Evolutionary conservation across 2,329 filamentous ascomycete species (phyloP).

Genomic region (Arthrobotrys pseudoclavata): DNA sequence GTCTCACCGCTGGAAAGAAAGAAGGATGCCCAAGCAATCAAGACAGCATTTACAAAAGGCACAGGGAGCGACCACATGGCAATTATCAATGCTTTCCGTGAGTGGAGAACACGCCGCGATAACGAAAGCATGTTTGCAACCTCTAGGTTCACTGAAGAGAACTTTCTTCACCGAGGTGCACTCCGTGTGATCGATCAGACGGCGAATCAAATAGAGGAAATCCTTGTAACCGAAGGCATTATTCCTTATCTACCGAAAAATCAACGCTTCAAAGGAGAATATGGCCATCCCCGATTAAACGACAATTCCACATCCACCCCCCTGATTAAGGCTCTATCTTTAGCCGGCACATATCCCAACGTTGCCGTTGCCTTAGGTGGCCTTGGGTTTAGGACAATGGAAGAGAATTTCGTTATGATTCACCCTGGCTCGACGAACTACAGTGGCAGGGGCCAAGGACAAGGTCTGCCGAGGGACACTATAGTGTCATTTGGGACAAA

Average conservation of each 20-base stretch:
- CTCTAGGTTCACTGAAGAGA: constrained; percentile 64
- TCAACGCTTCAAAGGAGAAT: constrained; percentile 58
- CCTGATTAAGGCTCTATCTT: constrained; percentile 69
- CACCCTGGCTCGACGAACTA: constrained; percentile 63
- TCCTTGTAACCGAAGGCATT: constrained; percentile 65
- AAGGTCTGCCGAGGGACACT: constrained; percentile 53
- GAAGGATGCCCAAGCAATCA: constrained; percentile 62
- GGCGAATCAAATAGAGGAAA: constrained; percentile 66
- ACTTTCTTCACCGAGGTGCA: constrained; percentile 65
- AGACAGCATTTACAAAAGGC: constrained; percentile 64
- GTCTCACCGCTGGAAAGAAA: constrained; percentile 63
- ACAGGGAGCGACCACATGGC: constrained; percentile 69
- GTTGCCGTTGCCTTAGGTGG: constrained; percentile 65
- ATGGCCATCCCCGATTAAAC: constrained; percentile 67
- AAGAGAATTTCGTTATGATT: constrained; percentile 64
- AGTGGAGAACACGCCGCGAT: constrained; percentile 65
- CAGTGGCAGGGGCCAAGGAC: constrained; percentile 44
- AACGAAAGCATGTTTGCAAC: constrained; percentile 64
- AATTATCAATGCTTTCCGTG: constrained; percentile 67
- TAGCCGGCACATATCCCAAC: constrained; percentile 69
- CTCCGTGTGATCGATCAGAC: constrained; percentile 66
- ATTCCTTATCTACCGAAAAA: constrained; percentile 63
- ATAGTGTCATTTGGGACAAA: constrained; percentile 62
- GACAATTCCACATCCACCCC: constrained; percentile 67
- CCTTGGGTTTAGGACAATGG: constrained; percentile 62